Percentiles rank a stretch among this genome's conserved stretches.
These are phyloP conservation scores for Scenedesmus sp. DNA, from an alignment of 163 green algal species.

Conservation along the genomic window DNA sequence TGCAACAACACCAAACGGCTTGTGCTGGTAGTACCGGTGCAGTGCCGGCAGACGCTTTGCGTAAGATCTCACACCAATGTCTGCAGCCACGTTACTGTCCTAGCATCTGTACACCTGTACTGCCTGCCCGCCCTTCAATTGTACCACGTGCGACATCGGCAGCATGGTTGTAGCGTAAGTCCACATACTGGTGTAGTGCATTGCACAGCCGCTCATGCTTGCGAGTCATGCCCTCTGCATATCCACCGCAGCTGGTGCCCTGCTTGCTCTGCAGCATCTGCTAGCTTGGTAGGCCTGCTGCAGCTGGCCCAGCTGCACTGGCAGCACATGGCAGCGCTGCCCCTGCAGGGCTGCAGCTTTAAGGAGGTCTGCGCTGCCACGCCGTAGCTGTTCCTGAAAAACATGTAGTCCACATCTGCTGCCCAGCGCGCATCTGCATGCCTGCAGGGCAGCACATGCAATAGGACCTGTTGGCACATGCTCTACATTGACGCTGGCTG, in stretches of 20 bases:
- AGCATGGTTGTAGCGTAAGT: no score
- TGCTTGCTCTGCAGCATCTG: background rate
- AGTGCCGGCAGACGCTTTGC: no score
- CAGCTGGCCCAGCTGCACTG: slow-evolving; percentile 38
- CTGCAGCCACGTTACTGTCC: no score
- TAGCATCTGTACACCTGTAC: no score
- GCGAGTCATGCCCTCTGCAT: background rate
- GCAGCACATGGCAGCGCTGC: slow-evolving; percentile 38
- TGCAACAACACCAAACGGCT: no score
- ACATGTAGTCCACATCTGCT: slow-evolving; percentile 36
- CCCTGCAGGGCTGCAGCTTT: background rate
- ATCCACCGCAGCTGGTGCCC: slow-evolving; percentile 4
- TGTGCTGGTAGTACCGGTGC: no score
- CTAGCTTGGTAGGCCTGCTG: background rate
- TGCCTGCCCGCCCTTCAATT: no score
- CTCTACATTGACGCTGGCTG: no score
- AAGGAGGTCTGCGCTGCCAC: background rate
- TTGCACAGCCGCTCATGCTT: background rate
- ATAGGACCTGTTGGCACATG: no score
- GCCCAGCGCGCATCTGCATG: background rate
- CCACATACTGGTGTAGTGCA: background rate
- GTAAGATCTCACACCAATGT: no score
- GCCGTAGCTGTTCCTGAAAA: slow-evolving; percentile 27
- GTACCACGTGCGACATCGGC: no score
- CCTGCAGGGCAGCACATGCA: background rate